Percentiles rank a stretch among this genome's conserved stretches.
Conservation (phyloP, 228 moss, liverwort and hornwort species). For the Sphagnum magellanicum region DNA sequence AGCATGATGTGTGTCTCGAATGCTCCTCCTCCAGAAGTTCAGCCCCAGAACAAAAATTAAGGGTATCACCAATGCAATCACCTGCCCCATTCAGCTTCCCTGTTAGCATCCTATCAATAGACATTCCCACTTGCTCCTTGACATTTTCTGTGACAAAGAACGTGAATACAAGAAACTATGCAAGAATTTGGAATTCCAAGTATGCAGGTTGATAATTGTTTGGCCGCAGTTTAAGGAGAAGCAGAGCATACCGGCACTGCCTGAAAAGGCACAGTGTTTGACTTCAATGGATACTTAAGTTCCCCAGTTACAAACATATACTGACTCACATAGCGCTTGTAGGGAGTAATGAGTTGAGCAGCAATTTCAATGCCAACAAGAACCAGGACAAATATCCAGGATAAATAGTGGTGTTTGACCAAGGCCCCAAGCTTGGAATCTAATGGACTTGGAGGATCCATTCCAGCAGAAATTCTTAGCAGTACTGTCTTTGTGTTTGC, state of each 20-base stretch:
- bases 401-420: conserved; percentile 49
- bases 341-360: conserved; percentile 57
- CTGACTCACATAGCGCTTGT: conserved; percentile 48
- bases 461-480: conserved; percentile 5
- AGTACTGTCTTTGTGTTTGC: neutral
- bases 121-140: no score
- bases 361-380: conserved; percentile 36
- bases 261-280: conserved; percentile 70
- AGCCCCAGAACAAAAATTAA: conserved; percentile 30
- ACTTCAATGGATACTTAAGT: conserved; percentile 49
- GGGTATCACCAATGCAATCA: conserved; percentile 53
- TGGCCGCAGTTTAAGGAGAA: no score
- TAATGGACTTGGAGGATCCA: conserved; percentile 11
- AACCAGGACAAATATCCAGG: conserved; percentile 64
- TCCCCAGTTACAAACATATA: conserved; percentile 21
- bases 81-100: conserved; percentile 13
- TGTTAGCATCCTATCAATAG: no score
- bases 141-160: no score
- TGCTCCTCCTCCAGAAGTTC: conserved; percentile 26
- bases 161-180: no score
- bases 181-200: no score
- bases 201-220: no score
- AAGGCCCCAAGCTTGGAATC: conserved; percentile 38
- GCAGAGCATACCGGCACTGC: conserved; percentile 62
- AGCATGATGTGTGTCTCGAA: conserved; percentile 43